Percentiles rank a stretch among this genome's conserved stretches.
Evolutionary conservation across 352 stramenopile genomes (phyloP).

Genomic region (Pythium aquatile): DNA sequence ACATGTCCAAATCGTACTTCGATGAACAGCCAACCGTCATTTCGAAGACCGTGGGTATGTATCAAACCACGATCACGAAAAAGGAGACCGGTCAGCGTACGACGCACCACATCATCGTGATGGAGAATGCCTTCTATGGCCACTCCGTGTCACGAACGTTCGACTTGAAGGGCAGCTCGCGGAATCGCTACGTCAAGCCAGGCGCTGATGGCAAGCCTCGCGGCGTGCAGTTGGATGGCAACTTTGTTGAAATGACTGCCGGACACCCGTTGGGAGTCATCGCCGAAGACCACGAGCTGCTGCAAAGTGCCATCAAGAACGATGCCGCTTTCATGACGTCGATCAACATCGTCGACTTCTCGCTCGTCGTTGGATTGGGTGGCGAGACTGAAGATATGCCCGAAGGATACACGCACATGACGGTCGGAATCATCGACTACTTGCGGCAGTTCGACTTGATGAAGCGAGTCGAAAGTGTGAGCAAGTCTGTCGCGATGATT

Average conservation of each 20-base stretch:
- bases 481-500: constrained; percentile 98
- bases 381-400: constrained; percentile 32
- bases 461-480: constrained; percentile 98
- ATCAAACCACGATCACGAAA: constrained; percentile 95
- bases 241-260: constrained; percentile 80
- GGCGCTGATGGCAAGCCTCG: constrained; percentile 26
- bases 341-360: constrained; percentile 99
- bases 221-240: constrained; percentile 80
- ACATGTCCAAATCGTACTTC: constrained; percentile 96
- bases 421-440: constrained; percentile 99
- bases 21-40: constrained; percentile 93
- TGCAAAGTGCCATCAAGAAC: constrained; percentile 92
- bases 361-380: constrained; percentile 95
- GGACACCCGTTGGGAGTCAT: constrained; percentile 76
- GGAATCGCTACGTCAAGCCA: constrained; percentile 90
- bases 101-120: constrained; percentile 91
- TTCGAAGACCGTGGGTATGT: constrained; percentile 97
- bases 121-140: constrained; percentile 97
- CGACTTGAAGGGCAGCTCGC: constrained; percentile 98
- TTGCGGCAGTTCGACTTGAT: constrained; percentile 98
- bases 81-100: constrained; percentile 90
- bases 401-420: constrained; percentile 71
- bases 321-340: constrained; percentile 97
- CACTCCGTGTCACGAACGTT: constrained; percentile 94
- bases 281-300: constrained; percentile 62